A percentile compares a stretch with the other conserved stretches of the same genome.
These are phyloP conservation scores for Gryganskiella cystojenkinii DNA, from an alignment of 192 early-diverging fungal species.

Conservation along the genomic window DNA sequence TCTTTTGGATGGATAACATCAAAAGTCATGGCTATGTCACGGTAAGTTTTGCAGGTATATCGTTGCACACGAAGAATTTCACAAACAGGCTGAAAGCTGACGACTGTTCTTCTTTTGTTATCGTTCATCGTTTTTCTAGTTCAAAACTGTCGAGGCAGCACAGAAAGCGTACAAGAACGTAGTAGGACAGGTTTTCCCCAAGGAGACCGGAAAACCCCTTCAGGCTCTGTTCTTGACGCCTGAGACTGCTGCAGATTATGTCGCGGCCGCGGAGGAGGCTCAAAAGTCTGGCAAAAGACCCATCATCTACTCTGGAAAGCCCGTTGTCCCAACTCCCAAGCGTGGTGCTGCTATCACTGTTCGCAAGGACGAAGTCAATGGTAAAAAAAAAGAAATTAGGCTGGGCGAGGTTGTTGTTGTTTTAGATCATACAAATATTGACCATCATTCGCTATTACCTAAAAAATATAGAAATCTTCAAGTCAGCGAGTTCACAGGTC, in stretches of 20 bases:
- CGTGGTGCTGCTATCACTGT: constrained; percentile 7
- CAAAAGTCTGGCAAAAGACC: constrained; percentile 32
- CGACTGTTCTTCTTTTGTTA: neutral
- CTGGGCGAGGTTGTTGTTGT: neutral
- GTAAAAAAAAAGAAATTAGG: neutral
- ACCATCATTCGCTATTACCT: too few species aligned
- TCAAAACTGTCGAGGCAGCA: constrained; percentile 17
- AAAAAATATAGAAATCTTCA: constrained; percentile 21
- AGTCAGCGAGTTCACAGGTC: constrained; percentile 21
- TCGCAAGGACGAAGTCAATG: constrained; percentile 11
- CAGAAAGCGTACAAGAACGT: constrained; percentile 18
- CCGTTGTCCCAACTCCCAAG: neutral
- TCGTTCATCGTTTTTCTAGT: constrained; percentile 18
- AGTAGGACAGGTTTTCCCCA: constrained; percentile 27
- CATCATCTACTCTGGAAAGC: constrained; percentile 23
- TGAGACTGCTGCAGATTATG: constrained; percentile 18
- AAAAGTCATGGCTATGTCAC: constrained; percentile 71
- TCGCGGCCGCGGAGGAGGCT: constrained; percentile 30
- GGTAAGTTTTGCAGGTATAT: too few species aligned
- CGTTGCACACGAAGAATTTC: too few species aligned
- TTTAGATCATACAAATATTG: too few species aligned
- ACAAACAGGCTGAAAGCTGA: neutral
- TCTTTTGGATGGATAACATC: constrained; percentile 71
- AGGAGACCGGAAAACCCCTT: constrained; percentile 37
- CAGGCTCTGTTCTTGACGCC: constrained; percentile 28